phyloP scores from a whole-genome alignment of 768 basidiomycete species.

The Psilocybe cubensis region DNA sequence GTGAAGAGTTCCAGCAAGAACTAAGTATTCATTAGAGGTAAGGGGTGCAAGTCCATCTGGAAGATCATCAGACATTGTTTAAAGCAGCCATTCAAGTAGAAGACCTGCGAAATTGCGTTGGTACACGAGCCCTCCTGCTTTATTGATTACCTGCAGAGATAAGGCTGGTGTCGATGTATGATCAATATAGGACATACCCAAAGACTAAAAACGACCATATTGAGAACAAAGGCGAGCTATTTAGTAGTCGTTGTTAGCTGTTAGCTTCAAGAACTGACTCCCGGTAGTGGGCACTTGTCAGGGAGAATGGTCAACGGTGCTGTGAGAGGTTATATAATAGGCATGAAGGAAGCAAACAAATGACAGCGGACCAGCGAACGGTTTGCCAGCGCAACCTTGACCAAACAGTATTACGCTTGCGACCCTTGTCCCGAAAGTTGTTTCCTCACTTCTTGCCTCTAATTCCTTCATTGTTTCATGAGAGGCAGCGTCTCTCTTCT shows the following conservation, averaged over 20 bases:
- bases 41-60: conserved; percentile 90
- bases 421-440: not conserved
- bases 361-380: not conserved
- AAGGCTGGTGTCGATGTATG: conserved; percentile 7
- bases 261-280: not conserved
- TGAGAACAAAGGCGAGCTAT: not conserved
- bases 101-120: conserved; percentile 89
- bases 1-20: conserved; percentile 94
- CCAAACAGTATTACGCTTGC: not conserved
- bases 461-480: not conserved
- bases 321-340: not conserved
- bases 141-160: conserved; percentile 83
- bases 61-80: conserved; percentile 14
- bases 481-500: not conserved
- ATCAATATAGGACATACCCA: conserved; percentile 58
- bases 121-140: conserved; percentile 96
- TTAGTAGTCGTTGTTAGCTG: too few species aligned
- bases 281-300: not conserved
- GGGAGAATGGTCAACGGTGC: too few species aligned
- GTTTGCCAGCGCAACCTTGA: conserved; percentile 1
- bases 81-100: conserved; percentile 20
- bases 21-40: conserved; percentile 93
- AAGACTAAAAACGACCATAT: conserved; percentile 79
- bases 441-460: not conserved
- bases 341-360: not conserved